Evolutionary conservation across 1,284 basidiomycete genomes (phyloP), one percentile per base, ranked within the genome.

Genomic region (Ustilago shanxiensis): DNA sequence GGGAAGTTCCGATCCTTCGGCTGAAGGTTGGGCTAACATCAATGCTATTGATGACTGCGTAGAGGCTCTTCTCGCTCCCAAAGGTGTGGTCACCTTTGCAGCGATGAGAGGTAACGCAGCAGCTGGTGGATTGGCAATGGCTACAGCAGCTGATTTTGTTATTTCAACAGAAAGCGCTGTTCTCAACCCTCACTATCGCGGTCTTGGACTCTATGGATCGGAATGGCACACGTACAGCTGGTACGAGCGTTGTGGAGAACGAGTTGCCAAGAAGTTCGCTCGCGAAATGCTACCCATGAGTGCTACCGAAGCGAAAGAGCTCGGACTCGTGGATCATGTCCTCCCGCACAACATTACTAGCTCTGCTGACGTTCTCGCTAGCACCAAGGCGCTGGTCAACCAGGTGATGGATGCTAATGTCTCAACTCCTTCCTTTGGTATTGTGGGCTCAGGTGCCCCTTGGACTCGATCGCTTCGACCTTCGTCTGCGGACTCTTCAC

Each of bases 1-100:
- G 77, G 82, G 86, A 22, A 81, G 84, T 22, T 55, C 79, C 8
- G 83, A 87, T 58, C 87, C 87, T 0, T 85, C 86, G 0, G 77
- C 82, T 8, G 88, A 88, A 77, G 87, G 87, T 16, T 88, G 88
- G 88, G 85, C 80, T 39, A 88, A 88, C 77, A 88, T 88, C 85
- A 88, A 87, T 56, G 80, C 84, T 9, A 85, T 87, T 70, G 83
- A 87, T 57, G 72, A 83, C 58, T 79, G 74, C 28, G 67, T 81
- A 6, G 79, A 80, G 24, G 80, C 86, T 6, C 80, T 88, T 1
- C 82, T 83, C 8, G 82, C 86, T 56, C 80, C 87, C 14, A 52
- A 50, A 16, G 87, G 86, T 2, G 85, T 88, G 51, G 72, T 86
- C n/a, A 88, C 88, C 1, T 83, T 88, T 29, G 85, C 88, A 0